Evolutionary conservation across 805 yeast genomes (phyloP).

Genomic region (Kodamaea sagamina): DNA sequence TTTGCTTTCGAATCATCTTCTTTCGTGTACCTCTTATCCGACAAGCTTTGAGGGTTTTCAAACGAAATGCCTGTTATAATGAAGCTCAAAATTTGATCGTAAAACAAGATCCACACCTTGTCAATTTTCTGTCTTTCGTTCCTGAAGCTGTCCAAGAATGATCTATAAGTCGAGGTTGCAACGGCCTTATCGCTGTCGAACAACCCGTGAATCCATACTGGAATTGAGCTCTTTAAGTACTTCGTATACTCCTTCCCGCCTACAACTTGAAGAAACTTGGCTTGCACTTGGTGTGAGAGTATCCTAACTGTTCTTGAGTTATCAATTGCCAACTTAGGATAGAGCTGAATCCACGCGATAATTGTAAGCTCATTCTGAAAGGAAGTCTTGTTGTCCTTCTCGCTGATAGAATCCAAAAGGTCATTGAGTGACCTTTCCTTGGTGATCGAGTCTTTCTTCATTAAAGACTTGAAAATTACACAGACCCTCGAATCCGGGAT

Average conservation of each 20-base stretch:
- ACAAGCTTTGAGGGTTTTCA: constrained; percentile 64
- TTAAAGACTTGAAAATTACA: constrained; percentile 69
- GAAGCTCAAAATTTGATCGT: constrained; percentile 55
- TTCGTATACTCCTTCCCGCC: constrained; percentile 58
- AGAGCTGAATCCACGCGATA: constrained; percentile 77
- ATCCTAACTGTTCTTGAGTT: constrained; percentile 65
- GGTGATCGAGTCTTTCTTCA: constrained; percentile 82
- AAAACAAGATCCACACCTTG: constrained; percentile 59
- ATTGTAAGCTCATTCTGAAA: constrained; percentile 51
- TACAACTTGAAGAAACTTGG: constrained; percentile 46
- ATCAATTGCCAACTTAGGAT: constrained; percentile 76
- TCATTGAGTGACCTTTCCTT: constrained; percentile 77
- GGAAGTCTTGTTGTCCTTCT: constrained; percentile 14
- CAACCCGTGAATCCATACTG: constrained; percentile 70
- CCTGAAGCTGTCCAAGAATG: constrained; percentile 57
- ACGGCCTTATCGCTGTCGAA: constrained; percentile 70
- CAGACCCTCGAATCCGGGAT: constrained; percentile 46
- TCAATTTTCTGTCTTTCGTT: constrained; percentile 51
- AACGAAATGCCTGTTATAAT: constrained; percentile 51
- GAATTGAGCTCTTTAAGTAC: constrained; percentile 70
- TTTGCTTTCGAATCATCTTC: constrained; percentile 67
- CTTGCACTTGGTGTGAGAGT: constrained; percentile 65
- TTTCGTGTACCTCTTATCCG: constrained; percentile 72
- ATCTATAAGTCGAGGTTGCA: constrained; percentile 47
- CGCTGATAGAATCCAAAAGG: constrained; percentile 33